Evolutionary conservation across 352 stramenopile species (phyloP).

Genomic region (Globisporangium cylindrosporum): DNA sequence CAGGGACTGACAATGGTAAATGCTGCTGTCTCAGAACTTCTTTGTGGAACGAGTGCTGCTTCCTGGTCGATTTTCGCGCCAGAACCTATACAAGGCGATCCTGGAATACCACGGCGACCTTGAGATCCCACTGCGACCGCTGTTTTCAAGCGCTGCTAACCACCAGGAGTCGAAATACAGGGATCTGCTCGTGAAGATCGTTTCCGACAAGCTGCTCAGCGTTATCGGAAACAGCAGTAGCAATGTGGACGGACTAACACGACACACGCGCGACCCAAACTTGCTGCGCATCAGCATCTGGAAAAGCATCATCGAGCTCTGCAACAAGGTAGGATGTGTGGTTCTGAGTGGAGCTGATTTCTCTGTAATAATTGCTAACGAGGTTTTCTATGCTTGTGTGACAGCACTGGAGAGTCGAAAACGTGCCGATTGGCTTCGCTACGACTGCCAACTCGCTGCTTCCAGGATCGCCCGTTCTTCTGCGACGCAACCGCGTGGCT

Average conservation of each 20-base stretch:
- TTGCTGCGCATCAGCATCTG: slow-evolving; percentile 51
- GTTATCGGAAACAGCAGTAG: slow-evolving; percentile 19
- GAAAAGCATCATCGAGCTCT: slow-evolving; percentile 65
- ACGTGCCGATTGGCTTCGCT: slow-evolving; percentile 66
- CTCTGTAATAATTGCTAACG: neutral
- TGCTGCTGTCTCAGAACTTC: slow-evolving; percentile 33
- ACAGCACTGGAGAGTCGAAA: slow-evolving; percentile 60
- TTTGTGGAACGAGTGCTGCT: slow-evolving; percentile 57
- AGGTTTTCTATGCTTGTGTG: neutral
- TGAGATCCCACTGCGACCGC: slow-evolving; percentile 27
- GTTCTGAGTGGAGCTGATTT: neutral
- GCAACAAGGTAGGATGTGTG: slow-evolving; percentile 36
- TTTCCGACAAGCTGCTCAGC: slow-evolving; percentile 39
- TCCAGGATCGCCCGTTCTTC: slow-evolving; percentile 55
- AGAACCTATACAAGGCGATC: slow-evolving; percentile 62
- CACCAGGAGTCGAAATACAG: slow-evolving; percentile 64
- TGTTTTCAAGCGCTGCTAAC: slow-evolving; percentile 28
- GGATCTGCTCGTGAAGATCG: slow-evolving; percentile 50
- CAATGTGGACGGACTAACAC: slow-evolving; percentile 14
- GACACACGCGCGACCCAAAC: slow-evolving; percentile 24
- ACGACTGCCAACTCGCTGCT: slow-evolving; percentile 38
- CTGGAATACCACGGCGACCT: slow-evolving; percentile 38
- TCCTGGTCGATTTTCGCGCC: slow-evolving; percentile 60
- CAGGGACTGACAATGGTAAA: neutral
- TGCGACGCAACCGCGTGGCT: slow-evolving; percentile 68